Conservation (phyloP, 148 eudicot genomes). For the Spergularia marina region DNA sequence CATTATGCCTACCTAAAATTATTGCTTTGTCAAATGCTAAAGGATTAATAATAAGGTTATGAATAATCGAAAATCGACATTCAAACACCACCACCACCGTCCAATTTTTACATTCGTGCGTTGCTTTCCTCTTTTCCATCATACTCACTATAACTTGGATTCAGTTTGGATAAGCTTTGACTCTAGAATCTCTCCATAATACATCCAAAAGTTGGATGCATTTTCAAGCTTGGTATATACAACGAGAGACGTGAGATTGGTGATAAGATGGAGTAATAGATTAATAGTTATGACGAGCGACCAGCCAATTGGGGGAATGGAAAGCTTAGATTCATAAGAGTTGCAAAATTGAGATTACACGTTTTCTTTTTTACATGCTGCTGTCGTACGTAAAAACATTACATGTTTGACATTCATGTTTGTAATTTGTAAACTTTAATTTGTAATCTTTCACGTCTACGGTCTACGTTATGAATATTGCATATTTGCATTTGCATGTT, state of each 20-base stretch:
- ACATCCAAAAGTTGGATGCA: background rate
- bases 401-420: background rate
- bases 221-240: background rate
- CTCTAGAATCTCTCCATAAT: background rate
- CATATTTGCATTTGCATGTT: too few species aligned
- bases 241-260: conserved; percentile 5
- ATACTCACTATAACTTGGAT: too few species aligned
- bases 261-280: background rate
- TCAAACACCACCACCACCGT: too few species aligned
- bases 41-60: too few species aligned
- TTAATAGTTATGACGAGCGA: background rate
- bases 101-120: too few species aligned
- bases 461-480: background rate
- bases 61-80: too few species aligned
- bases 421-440: background rate
- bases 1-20: too few species aligned
- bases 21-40: too few species aligned
- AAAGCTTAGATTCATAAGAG: background rate
- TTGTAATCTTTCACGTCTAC: background rate
- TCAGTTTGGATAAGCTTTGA: conserved; percentile 3
- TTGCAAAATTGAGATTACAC: background rate
- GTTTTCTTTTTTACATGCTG: background rate
- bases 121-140: too few species aligned
- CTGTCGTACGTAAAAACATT: background rate
- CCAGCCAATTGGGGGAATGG: background rate